Percentiles rank a stretch among this genome's conserved stretches.
Conservation (phyloP, 2,329 filamentous ascomycete species). For the Metarhizium sp. region DNA sequence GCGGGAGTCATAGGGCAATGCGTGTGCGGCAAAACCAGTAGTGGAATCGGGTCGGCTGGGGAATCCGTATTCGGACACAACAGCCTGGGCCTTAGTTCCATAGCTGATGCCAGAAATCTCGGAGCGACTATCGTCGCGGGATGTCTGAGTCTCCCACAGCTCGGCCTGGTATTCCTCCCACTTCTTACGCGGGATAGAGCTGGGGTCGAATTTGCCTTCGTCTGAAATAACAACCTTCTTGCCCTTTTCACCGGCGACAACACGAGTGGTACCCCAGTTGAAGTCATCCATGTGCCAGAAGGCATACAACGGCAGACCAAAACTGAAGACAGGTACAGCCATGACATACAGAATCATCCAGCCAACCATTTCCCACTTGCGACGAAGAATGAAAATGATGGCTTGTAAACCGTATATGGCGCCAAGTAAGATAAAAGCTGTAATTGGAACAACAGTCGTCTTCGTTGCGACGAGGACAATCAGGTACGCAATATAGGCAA, state of each 20-base stretch:
- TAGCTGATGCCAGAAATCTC: slow-evolving; percentile 93
- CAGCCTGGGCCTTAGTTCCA: slow-evolving; percentile 68
- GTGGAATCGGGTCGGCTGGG: slow-evolving; percentile 48
- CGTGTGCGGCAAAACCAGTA: slow-evolving; percentile 31
- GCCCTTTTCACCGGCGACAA: slow-evolving; percentile 89
- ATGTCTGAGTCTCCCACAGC: slow-evolving; percentile 88
- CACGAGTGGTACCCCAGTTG: slow-evolving; percentile 97
- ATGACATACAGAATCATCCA: slow-evolving; percentile 97
- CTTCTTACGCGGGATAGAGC: slow-evolving; percentile 89
- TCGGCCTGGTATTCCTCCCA: slow-evolving; percentile 99
- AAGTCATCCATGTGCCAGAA: slow-evolving; percentile 99
- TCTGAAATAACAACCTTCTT: slow-evolving; percentile 89
- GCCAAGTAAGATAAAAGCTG: slow-evolving; percentile 80
- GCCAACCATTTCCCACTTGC: slow-evolving; percentile 99
- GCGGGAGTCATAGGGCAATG: slow-evolving; percentile 33
- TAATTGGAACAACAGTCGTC: slow-evolving; percentile 62
- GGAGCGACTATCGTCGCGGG: slow-evolving; percentile 72
- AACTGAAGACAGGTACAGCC: slow-evolving; percentile 85
- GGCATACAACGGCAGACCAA: slow-evolving; percentile 81
- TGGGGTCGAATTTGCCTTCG: slow-evolving; percentile 95
- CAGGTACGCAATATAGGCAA: slow-evolving; percentile 84
- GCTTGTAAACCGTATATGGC: slow-evolving; percentile 97
- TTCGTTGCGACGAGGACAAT: slow-evolving; percentile 62
- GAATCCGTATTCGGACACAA: slow-evolving; percentile 61
- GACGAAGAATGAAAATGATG: slow-evolving; percentile 89